Conservation (phyloP, 441 rosid genomes). For the Euphorbia celastroides region DNA sequence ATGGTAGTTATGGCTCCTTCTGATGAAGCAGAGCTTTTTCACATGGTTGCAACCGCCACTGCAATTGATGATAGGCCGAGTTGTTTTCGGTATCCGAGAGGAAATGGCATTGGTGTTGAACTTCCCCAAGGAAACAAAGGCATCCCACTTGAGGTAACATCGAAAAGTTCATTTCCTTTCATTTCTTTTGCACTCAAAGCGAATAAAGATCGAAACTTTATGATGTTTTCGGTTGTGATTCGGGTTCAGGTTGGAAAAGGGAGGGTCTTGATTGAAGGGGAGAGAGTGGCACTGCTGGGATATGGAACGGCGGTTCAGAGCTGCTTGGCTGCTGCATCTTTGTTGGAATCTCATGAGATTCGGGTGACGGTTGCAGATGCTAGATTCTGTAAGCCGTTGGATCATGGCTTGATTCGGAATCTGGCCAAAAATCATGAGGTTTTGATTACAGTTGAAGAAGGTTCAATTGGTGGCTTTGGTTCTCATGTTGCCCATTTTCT, state of each 20-base stretch:
- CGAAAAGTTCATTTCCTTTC: too few species aligned
- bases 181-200: too few species aligned
- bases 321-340: conserved; percentile 43
- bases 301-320: conserved; percentile 49
- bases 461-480: conserved; percentile 58
- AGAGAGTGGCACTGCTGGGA: conserved; percentile 49
- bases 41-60: conserved; percentile 62
- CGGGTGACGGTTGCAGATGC: conserved; percentile 56
- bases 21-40: conserved; percentile 48
- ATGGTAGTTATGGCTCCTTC: conserved; percentile 79
- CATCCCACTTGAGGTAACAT: conserved; percentile 36
- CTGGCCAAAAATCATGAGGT: conserved; percentile 48
- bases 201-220: too few species aligned
- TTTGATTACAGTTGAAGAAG: conserved; percentile 58
- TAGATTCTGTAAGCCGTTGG: conserved; percentile 57
- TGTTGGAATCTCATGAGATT: conserved; percentile 29
- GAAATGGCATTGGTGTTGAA: conserved; percentile 43
- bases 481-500: conserved; percentile 57
- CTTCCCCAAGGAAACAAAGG: conserved; percentile 54
- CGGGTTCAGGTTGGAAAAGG: conserved; percentile 71
- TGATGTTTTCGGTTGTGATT: too few species aligned
- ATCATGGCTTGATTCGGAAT: conserved; percentile 29
- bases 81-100: conserved; percentile 57
- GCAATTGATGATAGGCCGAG: conserved; percentile 53
- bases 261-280: conserved; percentile 44